These are phyloP conservation scores for Ophiostoma novo-ulmi DNA, from an alignment of 2,329 filamentous ascomycete genomes.

Conservation along the genomic window DNA sequence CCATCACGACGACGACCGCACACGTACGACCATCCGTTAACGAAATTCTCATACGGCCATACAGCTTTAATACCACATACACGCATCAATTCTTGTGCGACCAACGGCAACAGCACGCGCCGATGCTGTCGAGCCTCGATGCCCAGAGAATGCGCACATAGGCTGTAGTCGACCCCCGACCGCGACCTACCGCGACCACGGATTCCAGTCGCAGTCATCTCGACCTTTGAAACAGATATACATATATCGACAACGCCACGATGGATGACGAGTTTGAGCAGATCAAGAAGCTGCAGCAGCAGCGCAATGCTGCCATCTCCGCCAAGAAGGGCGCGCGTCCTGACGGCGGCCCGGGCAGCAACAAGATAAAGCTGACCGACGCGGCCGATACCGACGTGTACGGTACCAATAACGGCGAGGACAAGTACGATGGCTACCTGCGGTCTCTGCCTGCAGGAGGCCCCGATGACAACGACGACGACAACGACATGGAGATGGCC, in stretches of 20 bases:
- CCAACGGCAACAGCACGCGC: constrained; percentile 17
- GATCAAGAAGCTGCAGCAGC: constrained; percentile 81
- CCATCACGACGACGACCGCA: background rate
- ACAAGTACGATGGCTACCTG: constrained; percentile 87
- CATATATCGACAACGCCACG: too few species aligned
- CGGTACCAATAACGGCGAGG: constrained; percentile 53
- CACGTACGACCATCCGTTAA: background rate
- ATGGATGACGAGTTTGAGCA: constrained; percentile 65
- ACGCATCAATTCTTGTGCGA: background rate
- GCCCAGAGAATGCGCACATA: constrained; percentile 22
- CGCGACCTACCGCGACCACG: constrained; percentile 5
- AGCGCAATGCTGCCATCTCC: constrained; percentile 77
- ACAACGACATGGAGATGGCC: constrained; percentile 67
- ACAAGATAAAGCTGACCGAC: constrained; percentile 68
- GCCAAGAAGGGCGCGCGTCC: constrained; percentile 76
- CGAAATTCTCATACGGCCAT: background rate
- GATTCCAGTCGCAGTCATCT: background rate
- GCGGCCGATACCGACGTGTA: constrained; percentile 85
- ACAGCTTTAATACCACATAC: background rate
- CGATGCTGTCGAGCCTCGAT: constrained; percentile 21
- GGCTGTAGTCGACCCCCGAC: constrained; percentile 13
- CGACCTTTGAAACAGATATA: too few species aligned
- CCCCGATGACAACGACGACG: constrained; percentile 63
- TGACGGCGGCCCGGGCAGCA: constrained; percentile 63
- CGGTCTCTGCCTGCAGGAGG: constrained; percentile 73